A percentile compares a stretch with the other conserved stretches of the same genome.
Evolutionary conservation across 2,329 filamentous ascomycete genomes (phyloP).

Genomic region (Alternaria ethzedia): DNA sequence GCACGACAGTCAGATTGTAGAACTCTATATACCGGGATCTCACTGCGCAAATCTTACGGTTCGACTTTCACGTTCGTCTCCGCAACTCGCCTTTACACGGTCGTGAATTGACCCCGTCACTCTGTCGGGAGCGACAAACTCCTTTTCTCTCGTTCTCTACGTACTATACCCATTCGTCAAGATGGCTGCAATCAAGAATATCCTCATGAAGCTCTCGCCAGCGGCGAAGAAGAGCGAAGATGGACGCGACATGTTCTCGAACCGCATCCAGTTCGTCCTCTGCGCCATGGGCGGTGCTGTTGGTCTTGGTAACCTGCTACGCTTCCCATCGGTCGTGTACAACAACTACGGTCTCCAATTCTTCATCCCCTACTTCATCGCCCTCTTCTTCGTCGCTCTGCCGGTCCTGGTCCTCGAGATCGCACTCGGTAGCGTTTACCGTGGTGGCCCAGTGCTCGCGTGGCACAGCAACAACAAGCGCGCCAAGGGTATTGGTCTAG

Average conservation of each 20-base stretch:
- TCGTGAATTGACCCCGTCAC: background rate
- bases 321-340: slow-evolving; percentile 23
- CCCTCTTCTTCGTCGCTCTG: slow-evolving; percentile 22
- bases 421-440: slow-evolving; percentile 23
- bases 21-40: background rate
- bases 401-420: slow-evolving; percentile 24
- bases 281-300: slow-evolving; percentile 21
- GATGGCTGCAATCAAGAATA: slow-evolving; percentile 1
- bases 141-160: background rate
- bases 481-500: slow-evolving; percentile 19
- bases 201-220: slow-evolving; percentile 1
- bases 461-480: slow-evolving; percentile 26
- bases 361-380: slow-evolving; percentile 21
- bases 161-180: background rate
- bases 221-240: slow-evolving; percentile 18
- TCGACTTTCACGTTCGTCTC: background rate
- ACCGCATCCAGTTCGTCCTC: slow-evolving; percentile 18
- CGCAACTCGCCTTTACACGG: background rate
- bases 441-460: slow-evolving; percentile 24
- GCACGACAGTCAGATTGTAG: background rate
- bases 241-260: slow-evolving; percentile 23
- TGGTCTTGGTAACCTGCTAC: slow-evolving; percentile 23
- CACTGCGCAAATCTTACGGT: background rate
- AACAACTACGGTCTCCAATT: slow-evolving; percentile 27
- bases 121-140: background rate